Conservation (phyloP, 805 yeast genomes). For the Nadsonia fulvescens region DNA sequence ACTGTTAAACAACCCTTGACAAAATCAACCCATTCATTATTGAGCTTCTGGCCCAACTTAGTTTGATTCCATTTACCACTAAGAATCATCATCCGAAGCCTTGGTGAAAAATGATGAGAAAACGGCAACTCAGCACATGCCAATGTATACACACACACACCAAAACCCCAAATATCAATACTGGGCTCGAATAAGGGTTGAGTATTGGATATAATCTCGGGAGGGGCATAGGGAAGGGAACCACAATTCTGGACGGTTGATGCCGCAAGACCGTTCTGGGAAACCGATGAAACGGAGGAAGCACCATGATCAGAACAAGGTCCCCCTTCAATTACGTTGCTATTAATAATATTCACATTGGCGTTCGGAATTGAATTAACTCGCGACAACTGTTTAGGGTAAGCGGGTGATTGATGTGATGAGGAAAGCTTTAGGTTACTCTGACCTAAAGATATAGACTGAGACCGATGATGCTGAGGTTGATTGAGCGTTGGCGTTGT, state of each 20-base stretch:
- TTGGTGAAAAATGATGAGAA: slow-evolving; percentile 67
- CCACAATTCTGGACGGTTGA: slow-evolving; percentile 65
- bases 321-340: no score
- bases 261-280: no score
- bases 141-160: slow-evolving; percentile 60
- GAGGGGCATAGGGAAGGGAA: slow-evolving; percentile 83
- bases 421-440: no score
- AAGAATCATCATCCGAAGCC: slow-evolving; percentile 52
- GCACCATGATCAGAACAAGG: no score
- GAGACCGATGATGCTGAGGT: no score
- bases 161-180: slow-evolving; percentile 85
- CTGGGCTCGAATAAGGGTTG: slow-evolving; percentile 38
- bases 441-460: no score
- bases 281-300: no score
- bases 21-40: slow-evolving; percentile 7
- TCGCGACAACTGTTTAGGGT: no score
- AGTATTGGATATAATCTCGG: slow-evolving; percentile 51
- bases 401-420: no score
- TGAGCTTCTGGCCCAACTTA: slow-evolving; percentile 17
- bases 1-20: slow-evolving; percentile 9
- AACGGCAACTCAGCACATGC: slow-evolving; percentile 63
- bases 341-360: no score
- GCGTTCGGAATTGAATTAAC: no score
- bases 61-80: slow-evolving; percentile 42
- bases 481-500: no score